Conservation (phyloP, 768 basidiomycete genomes). For the Suillus luteus region DNA sequence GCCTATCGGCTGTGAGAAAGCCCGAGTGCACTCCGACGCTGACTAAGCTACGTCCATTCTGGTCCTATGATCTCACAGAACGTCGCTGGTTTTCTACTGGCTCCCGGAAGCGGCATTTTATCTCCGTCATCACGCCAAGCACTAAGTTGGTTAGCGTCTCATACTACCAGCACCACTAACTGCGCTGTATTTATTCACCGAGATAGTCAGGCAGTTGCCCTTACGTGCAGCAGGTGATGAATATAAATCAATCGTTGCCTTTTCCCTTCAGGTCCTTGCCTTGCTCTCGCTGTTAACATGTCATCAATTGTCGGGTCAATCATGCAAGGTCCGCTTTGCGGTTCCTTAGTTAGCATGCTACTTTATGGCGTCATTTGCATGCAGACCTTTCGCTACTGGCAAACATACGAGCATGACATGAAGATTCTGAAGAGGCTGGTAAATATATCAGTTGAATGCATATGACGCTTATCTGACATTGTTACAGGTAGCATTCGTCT, state of each 20-base stretch:
- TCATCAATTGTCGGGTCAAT: constrained; percentile 7
- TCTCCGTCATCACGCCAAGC: too few relatives aligned
- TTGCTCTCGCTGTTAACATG: constrained; percentile 7
- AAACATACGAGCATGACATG: constrained; percentile 12
- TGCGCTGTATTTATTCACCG: too few relatives aligned
- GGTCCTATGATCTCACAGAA: too few relatives aligned
- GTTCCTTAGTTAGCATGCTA: constrained; percentile 14
- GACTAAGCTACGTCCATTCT: too few relatives aligned
- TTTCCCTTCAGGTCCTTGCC: not conserved
- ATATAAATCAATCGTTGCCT: not conserved
- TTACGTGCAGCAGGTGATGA: too few relatives aligned
- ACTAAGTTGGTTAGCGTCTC: too few relatives aligned
- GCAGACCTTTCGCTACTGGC: constrained; percentile 20
- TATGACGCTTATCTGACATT: not conserved
- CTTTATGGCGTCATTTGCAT: constrained; percentile 21
- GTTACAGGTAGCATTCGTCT: constrained; percentile 16
- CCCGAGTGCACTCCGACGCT: too few relatives aligned
- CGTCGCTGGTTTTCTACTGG: too few relatives aligned
- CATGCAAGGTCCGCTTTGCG: constrained; percentile 20
- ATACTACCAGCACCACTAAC: too few relatives aligned
- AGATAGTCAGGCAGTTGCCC: too few relatives aligned
- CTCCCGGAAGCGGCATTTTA: too few relatives aligned
- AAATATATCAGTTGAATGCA: not conserved
- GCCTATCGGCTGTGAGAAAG: too few relatives aligned
- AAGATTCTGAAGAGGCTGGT: constrained; percentile 13